Base-by-base conservation (phyloP, 2,329 filamentous ascomycete genomes). In the Stemphylium lycopersici region DNA sequence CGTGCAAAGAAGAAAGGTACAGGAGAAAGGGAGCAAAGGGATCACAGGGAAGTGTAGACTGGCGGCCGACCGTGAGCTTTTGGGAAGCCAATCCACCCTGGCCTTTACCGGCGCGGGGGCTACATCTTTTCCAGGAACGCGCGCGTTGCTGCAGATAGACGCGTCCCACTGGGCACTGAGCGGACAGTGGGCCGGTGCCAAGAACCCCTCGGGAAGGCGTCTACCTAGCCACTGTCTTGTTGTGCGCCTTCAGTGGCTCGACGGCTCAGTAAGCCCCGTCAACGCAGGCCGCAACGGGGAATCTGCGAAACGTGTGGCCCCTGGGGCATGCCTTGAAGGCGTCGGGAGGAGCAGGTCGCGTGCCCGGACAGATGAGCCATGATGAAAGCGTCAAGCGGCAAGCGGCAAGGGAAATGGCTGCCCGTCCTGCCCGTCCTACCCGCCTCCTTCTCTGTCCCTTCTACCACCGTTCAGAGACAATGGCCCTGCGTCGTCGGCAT, bases 121-220 rank as follows among this genome's bases (percentile, higher is more conserved):
- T 51, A 47, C 47, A 50, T 52, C 12, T 44, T 41, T 48, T 53
- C 45, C 58, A 63, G 58, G 60, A 61, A 61, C 59, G 59, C 57
- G 55, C 37, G 43, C 50, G 34, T 37, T 46, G 48, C 53, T 53
- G 46, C 52, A 54, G 36, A 45, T 44, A 34, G 49, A 56, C 56
- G 53, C 53, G 56, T 45, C 59, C 55, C 56, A 44, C 48, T 55
- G 41, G 56, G 39, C 48, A 40, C 24, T 37, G 46, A 34, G 52
- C 36, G 41, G 52, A 37, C 40, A 22, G 20, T 43, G 26, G 50
- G 16, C 31, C n/a, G 22, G 48, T 50, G 51, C 45, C 45, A 48
- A 57, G 50, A 43, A 41, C 42, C 34, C 55, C 47, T 56, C 56
- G 26, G 48, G 51, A 34, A 38, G 47, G 48, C 42, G 51, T 49